phyloP scores from a whole-genome alignment of 2,329 filamentous ascomycete species.

The Thyridium curvatum region DNA sequence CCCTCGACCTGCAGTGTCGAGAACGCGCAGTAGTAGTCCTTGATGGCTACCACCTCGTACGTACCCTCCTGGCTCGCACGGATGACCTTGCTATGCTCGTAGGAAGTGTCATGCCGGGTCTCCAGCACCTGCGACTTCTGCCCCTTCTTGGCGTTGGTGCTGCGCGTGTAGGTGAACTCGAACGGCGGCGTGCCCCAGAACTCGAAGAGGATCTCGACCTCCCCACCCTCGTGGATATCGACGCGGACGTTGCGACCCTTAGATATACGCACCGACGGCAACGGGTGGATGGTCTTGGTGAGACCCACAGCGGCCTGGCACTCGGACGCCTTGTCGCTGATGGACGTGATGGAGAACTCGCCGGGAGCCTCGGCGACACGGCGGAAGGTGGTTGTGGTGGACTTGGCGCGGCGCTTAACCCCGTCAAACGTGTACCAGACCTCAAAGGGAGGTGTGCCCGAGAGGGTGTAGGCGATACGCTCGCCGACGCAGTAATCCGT shows the following conservation, averaged over 20 bases:
- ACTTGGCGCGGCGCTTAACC: slow-evolving; percentile 69
- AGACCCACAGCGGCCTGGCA: slow-evolving; percentile 78
- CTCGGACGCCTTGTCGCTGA: slow-evolving; percentile 82
- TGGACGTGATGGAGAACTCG: slow-evolving; percentile 76
- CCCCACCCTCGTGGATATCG: slow-evolving; percentile 94
- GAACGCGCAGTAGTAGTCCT: slow-evolving; percentile 87
- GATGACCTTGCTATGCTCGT: slow-evolving; percentile 75
- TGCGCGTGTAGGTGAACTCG: slow-evolving; percentile 94
- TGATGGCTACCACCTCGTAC: slow-evolving; percentile 95
- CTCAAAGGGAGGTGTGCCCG: slow-evolving; percentile 86
- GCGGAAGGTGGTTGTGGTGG: slow-evolving; percentile 76
- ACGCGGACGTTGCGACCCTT: slow-evolving; percentile 74
- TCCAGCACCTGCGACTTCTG: slow-evolving; percentile 78
- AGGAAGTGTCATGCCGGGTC: slow-evolving; percentile 79
- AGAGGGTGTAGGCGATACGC: slow-evolving; percentile 84
- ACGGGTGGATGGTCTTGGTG: slow-evolving; percentile 78
- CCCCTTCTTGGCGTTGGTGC: slow-evolving; percentile 77
- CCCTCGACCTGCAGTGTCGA: slow-evolving; percentile 59
- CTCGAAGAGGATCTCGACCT: slow-evolving; percentile 88
- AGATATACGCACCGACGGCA: slow-evolving; percentile 86
- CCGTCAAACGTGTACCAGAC: slow-evolving; percentile 88
- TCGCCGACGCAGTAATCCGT: slow-evolving; percentile 94
- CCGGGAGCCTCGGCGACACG: slow-evolving; percentile 90
- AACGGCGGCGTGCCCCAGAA: slow-evolving; percentile 96
- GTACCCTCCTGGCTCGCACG: slow-evolving; percentile 89